Conservation (phyloP, 176 grass and related monocot species). For the Dendrocalamus sinicus region DNA sequence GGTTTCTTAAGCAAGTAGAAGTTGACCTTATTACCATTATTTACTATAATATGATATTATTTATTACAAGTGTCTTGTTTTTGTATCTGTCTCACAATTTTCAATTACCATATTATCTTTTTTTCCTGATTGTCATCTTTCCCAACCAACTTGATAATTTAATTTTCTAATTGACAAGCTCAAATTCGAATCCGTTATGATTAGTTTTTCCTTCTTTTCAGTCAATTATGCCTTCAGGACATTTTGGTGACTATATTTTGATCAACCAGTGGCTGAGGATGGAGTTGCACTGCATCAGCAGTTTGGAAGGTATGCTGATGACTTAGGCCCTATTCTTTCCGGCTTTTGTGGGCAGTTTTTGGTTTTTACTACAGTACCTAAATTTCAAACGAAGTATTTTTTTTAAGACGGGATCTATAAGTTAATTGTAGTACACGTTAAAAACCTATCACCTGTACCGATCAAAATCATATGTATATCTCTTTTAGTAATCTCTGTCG, state of each 20-base stretch:
- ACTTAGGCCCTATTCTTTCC: no score
- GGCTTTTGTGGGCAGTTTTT: no score
- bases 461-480: no score
- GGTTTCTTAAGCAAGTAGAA: neutral
- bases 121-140: neutral
- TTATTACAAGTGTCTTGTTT: neutral
- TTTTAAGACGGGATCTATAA: no score
- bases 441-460: no score
- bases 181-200: neutral
- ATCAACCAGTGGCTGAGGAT: neutral
- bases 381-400: no score
- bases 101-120: neutral
- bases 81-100: neutral
- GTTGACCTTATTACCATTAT: neutral
- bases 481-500: no score
- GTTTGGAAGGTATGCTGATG: neutral
- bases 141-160: neutral
- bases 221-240: neutral
- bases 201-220: neutral
- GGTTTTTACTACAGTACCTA: no score
- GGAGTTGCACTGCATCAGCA: neutral
- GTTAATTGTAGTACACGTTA: no score
- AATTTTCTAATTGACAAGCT: neutral
- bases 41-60: neutral
- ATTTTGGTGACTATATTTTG: conserved; percentile 9